Evolutionary conservation across 2,329 filamentous ascomycete genomes (phyloP), one percentile per base, ranked within the genome.

Genomic region (Tetracladium maxilliforme): DNA sequence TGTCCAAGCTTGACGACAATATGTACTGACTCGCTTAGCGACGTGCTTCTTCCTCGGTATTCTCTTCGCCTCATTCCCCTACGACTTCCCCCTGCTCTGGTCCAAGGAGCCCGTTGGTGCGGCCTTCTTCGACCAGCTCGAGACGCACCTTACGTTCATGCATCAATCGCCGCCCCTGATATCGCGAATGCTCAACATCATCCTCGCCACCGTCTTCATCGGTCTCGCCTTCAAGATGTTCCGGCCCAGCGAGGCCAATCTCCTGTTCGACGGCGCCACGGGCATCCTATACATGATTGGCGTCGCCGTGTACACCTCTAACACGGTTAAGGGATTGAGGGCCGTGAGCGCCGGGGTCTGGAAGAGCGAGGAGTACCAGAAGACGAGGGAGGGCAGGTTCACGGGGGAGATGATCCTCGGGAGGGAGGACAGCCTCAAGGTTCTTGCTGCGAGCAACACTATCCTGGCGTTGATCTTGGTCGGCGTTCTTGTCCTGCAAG

Each of bases 11-110:
- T 20, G 19, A 30, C 35, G 22, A 38, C 27, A 23, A 24, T 14
- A 20, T 11, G 27, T 16, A 19, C 31, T 22, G 31, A 36, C 22
- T 15, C 22, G 11, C 25, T 19, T 41, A 86, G 79, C 79, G 35
- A 84, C 80, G 37, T 93, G 82, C 53, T 98, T 98, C 70, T 93
- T 95, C 69, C 78, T 98, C 36, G 90, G 90, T 41, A 84, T 95
- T 51, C 76, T 98, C 53, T 98, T 95, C 68, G 84, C 84, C 41
- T 74, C 76, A 34, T 92, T 95, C 54, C 86, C 90, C 33, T 98
- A 95, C 63, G 90, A 92, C 62, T 90, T 83, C 58, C 78, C 82
- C 31, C 74, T 90, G 34, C 76, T 92, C 27, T 92, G 82, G 67
- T n/a, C n/a, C n/a, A n/a, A n/a, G n/a, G n/a, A n/a, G 67, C 77